Percentiles rank a stretch among this genome's conserved stretches.
Conservation (phyloP, 768 basidiomycete genomes). For the Lactarius vividus region DNA sequence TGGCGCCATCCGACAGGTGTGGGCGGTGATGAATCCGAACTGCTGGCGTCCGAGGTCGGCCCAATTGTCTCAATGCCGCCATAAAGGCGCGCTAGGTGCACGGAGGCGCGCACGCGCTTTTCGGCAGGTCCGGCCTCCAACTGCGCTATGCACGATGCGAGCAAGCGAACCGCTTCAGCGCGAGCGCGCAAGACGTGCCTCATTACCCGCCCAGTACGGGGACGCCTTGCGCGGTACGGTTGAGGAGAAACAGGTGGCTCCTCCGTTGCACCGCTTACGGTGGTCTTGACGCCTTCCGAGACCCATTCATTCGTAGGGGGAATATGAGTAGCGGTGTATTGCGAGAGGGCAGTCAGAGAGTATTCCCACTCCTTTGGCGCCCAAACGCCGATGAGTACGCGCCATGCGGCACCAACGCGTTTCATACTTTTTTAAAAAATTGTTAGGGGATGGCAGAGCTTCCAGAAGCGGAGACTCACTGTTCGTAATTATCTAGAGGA, state of each 20-base stretch:
- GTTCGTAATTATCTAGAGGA: slow-evolving; percentile 65
- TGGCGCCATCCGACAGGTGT: slow-evolving; percentile 52
- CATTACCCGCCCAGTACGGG: slow-evolving; percentile 80
- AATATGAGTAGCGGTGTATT: slow-evolving; percentile 62
- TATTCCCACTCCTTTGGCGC: slow-evolving; percentile 81
- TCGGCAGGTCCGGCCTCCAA: slow-evolving; percentile 47
- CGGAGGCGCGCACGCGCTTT: slow-evolving; percentile 46
- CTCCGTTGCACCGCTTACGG: slow-evolving; percentile 31
- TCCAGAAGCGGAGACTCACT: slow-evolving; percentile 41
- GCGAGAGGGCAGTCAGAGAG: slow-evolving; percentile 65
- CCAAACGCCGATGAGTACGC: slow-evolving; percentile 95
- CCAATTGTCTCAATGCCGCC: slow-evolving; percentile 39
- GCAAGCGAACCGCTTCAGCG: slow-evolving; percentile 73
- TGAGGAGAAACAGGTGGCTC: slow-evolving; percentile 19
- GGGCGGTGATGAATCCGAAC: slow-evolving; percentile 29
- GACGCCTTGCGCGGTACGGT: slow-evolving; percentile 39
- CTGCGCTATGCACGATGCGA: slow-evolving; percentile 69
- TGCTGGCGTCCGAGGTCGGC: slow-evolving; percentile 32
- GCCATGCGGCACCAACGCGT: slow-evolving; percentile 90
- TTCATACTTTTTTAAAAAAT: slow-evolving; percentile 50
- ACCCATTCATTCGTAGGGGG: slow-evolving; percentile 76
- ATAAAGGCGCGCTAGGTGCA: slow-evolving; percentile 48
- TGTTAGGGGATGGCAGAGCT: slow-evolving; percentile 25
- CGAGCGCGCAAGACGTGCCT: slow-evolving; percentile 87
- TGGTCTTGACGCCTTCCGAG: slow-evolving; percentile 40